Conservation (phyloP, 768 basidiomycete genomes). For the Clitopilus hobsonii region DNA sequence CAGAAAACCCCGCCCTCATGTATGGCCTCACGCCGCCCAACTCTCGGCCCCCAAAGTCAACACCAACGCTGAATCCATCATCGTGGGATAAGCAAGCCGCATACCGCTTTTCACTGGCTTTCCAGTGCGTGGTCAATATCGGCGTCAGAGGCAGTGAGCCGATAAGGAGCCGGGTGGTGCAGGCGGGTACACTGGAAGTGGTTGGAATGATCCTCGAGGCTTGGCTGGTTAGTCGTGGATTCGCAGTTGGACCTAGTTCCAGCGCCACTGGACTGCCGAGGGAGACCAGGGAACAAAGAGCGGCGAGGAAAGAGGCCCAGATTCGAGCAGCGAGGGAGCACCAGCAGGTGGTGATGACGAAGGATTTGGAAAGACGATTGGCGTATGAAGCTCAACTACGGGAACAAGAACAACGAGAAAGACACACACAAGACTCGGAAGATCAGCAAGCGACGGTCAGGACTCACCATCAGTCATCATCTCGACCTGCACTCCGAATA, state of each 20-base stretch:
- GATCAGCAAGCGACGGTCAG: constrained; percentile 7
- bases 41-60: constrained; percentile 47
- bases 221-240: constrained; percentile 86
- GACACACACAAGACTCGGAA: constrained; percentile 19
- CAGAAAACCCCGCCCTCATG: constrained; percentile 69
- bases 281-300: constrained; percentile 71
- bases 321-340: constrained; percentile 60
- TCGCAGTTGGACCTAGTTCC: constrained; percentile 77
- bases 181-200: constrained; percentile 90
- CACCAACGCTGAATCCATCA: constrained; percentile 62
- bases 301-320: constrained; percentile 54
- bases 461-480: not conserved
- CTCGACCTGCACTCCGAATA: not conserved
- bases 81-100: constrained; percentile 80
- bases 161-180: constrained; percentile 87
- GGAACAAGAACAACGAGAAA: constrained; percentile 38
- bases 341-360: constrained; percentile 38
- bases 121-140: constrained; percentile 96
- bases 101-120: constrained; percentile 87
- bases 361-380: not conserved
- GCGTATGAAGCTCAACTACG: constrained; percentile 30
- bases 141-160: constrained; percentile 93
- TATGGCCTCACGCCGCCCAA: constrained; percentile 74
- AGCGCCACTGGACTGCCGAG: constrained; percentile 71
- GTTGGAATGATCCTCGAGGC: constrained; percentile 92